These are phyloP conservation scores for Penicillium brasilianum DNA, from an alignment of 2,329 filamentous ascomycete genomes.

Conservation along the genomic window DNA sequence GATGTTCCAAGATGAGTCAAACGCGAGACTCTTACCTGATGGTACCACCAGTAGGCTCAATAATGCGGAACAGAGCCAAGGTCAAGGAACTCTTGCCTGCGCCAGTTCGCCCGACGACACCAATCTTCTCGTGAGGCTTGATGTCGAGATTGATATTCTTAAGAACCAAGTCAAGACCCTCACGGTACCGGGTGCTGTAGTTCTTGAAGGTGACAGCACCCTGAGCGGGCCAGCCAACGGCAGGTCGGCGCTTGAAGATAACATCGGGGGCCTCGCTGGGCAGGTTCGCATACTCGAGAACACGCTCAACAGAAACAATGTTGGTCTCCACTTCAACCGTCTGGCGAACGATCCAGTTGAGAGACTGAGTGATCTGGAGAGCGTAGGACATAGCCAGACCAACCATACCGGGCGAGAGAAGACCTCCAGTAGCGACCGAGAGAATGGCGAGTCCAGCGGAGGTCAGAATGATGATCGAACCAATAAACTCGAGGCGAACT, in stretches of 20 bases:
- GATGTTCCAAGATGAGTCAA: slow-evolving; percentile 20
- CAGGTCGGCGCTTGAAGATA: slow-evolving; percentile 82
- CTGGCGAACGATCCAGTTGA: slow-evolving; percentile 99
- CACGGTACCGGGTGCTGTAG: slow-evolving; percentile 91
- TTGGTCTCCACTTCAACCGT: slow-evolving; percentile 99
- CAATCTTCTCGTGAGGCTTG: slow-evolving; percentile 96
- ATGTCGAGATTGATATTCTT: slow-evolving; percentile 92
- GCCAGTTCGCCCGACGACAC: slow-evolving; percentile 93
- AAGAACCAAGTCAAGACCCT: slow-evolving; percentile 86
- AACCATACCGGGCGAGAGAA: slow-evolving; percentile 73
- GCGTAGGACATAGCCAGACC: slow-evolving; percentile 97
- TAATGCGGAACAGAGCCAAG: slow-evolving; percentile 90
- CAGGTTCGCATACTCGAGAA: slow-evolving; percentile 90
- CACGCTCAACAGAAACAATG: slow-evolving; percentile 96
- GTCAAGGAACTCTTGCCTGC: slow-evolving; percentile 96
- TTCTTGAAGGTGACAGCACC: slow-evolving; percentile 90
- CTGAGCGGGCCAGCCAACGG: slow-evolving; percentile 87
- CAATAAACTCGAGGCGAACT: slow-evolving; percentile 92
- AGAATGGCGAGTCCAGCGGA: slow-evolving; percentile 83
- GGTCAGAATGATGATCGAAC: slow-evolving; percentile 87
- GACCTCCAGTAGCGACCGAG: slow-evolving; percentile 71
- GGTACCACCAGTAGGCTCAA: slow-evolving; percentile 80
- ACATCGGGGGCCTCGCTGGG: slow-evolving; percentile 95
- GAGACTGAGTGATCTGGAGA: slow-evolving; percentile 91
- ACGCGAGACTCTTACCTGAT: slow-evolving; percentile 58